Conservation (phyloP, 1,284 basidiomycete species). For the Athelia sp. region DNA sequence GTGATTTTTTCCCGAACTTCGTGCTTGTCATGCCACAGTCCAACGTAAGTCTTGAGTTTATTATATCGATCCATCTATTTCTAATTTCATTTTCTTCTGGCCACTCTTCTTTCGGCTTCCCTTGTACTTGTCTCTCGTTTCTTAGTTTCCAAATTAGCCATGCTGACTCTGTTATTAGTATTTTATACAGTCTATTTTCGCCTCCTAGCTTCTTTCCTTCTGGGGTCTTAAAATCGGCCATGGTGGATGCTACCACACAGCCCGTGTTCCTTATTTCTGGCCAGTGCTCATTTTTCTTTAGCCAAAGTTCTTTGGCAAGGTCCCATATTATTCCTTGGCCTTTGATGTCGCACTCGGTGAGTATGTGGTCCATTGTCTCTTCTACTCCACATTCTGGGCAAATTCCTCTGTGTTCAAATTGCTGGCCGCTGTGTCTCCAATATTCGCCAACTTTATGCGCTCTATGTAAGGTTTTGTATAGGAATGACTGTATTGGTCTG, state of each 20-base stretch:
- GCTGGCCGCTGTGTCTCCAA: neutral
- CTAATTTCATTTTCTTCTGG: neutral
- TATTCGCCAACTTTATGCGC: neutral
- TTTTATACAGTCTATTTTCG: conserved; percentile 2
- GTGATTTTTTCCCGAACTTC: conserved; percentile 8
- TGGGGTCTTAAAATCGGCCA: neutral
- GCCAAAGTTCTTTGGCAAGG: conserved; percentile 5
- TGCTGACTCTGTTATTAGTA: conserved; percentile 7
- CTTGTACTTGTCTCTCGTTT: conserved; percentile 6
- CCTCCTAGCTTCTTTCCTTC: conserved; percentile 2
- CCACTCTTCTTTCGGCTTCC: neutral
- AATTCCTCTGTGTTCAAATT: neutral
- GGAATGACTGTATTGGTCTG: neutral
- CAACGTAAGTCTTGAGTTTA: neutral
- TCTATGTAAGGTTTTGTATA: neutral
- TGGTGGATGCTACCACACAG: neutral
- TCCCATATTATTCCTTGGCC: conserved; percentile 10
- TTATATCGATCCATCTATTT: neutral
- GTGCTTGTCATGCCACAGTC: neutral
- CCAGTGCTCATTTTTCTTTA: conserved; percentile 5
- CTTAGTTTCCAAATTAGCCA: conserved; percentile 10
- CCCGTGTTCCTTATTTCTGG: conserved; percentile 2
- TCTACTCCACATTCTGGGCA: neutral
- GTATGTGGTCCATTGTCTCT: conserved; percentile 8
- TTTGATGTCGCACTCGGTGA: conserved; percentile 6